Evolutionary conservation across 768 basidiomycete genomes (phyloP).

Genomic region (Hortiboletus campestris): DNA sequence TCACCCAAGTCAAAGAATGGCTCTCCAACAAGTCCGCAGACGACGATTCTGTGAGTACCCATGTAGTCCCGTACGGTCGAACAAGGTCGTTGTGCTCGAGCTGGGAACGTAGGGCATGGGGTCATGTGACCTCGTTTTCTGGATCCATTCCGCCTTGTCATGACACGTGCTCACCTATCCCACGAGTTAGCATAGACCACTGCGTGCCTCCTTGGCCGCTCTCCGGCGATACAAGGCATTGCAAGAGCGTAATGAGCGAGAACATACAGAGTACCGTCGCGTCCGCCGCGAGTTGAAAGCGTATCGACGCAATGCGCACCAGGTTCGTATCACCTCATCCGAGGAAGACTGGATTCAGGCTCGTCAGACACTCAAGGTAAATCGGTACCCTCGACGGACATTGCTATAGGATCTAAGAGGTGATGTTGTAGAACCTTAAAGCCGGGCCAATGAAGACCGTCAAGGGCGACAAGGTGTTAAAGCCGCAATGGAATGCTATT

Average conservation of each 20-base stretch:
- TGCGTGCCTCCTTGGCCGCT: constrained; percentile 33
- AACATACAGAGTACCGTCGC: constrained; percentile 31
- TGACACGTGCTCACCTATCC: constrained; percentile 20
- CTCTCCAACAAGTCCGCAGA: constrained; percentile 41
- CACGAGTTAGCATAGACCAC: constrained; percentile 31
- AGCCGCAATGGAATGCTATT: constrained; percentile 60
- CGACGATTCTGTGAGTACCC: constrained; percentile 33
- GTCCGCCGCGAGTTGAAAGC: constrained; percentile 32
- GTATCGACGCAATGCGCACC: constrained; percentile 26
- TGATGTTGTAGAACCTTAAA: constrained; percentile 56
- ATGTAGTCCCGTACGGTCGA: not conserved
- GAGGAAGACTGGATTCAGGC: constrained; percentile 66
- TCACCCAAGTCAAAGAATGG: constrained; percentile 52
- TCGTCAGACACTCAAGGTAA: constrained; percentile 54
- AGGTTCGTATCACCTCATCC: constrained; percentile 53
- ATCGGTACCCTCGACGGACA: constrained; percentile 15
- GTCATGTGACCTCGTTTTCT: constrained; percentile 2
- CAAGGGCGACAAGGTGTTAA: constrained; percentile 54
- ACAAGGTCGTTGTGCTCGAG: not conserved
- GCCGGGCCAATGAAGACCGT: constrained; percentile 58
- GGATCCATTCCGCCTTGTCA: constrained; percentile 17
- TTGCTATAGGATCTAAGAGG: constrained; percentile 24
- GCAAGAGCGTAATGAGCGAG: constrained; percentile 33
- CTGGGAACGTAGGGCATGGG: not conserved
- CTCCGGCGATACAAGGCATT: constrained; percentile 40